phyloP scores from a whole-genome alignment of 1,284 basidiomycete genomes.

The Rhodotorula sp. region DNA sequence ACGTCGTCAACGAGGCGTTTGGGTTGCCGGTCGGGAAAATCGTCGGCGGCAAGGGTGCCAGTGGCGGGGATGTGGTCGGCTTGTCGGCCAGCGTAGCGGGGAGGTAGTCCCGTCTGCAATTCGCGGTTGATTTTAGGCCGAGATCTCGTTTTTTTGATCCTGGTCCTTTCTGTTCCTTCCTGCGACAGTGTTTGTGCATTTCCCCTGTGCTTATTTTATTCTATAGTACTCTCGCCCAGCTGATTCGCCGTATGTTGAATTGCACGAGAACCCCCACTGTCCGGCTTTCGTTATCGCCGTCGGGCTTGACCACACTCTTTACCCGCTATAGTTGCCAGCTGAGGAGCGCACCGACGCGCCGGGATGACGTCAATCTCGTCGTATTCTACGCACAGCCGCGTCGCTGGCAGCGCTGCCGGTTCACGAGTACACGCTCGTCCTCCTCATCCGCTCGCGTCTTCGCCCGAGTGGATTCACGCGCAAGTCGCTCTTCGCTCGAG shows the following conservation, averaged over 20 bases:
- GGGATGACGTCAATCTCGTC: slow-evolving; percentile 10
- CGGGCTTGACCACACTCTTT: too few species aligned
- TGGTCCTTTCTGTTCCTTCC: too few species aligned
- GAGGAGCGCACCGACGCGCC: too few species aligned
- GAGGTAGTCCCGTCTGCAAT: neutral
- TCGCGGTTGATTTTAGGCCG: too few species aligned
- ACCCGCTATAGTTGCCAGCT: neutral
- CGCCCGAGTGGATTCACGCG: slow-evolving; percentile 31
- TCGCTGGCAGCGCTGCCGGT: neutral
- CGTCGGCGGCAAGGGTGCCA: slow-evolving; percentile 5
- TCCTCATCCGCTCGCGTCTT: slow-evolving; percentile 8
- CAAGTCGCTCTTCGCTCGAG: neutral
- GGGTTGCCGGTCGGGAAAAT: slow-evolving; percentile 12
- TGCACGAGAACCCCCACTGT: too few species aligned
- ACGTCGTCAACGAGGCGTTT: slow-evolving; percentile 35
- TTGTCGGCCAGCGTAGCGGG: neutral
- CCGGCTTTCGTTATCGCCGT: too few species aligned
- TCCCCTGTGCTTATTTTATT: too few species aligned
- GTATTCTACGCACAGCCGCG: slow-evolving; percentile 8
- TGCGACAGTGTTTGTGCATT: too few species aligned
- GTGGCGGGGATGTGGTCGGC: slow-evolving; percentile 42
- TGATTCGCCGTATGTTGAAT: too few species aligned
- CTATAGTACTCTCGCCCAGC: too few species aligned
- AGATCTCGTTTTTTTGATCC: too few species aligned
- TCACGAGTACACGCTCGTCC: slow-evolving; percentile 4